Evolutionary conservation across 2,329 filamentous ascomycete genomes (phyloP).

Genomic region (Diplodia seriata): DNA sequence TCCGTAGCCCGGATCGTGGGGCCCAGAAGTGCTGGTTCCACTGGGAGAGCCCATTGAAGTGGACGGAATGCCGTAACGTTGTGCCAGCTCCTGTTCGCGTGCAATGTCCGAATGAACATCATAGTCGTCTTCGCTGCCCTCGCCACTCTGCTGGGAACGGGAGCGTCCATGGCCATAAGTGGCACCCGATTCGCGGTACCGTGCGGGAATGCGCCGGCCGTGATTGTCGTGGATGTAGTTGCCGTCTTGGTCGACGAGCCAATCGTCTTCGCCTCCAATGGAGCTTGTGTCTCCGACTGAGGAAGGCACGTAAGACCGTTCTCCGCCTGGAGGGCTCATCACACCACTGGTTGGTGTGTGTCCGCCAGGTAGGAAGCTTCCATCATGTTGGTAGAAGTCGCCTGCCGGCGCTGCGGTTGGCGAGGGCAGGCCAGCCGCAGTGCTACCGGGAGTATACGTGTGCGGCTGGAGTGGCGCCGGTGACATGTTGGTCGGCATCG

Average conservation of each 20-base stretch:
- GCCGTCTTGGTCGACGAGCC: slow-evolving; percentile 46
- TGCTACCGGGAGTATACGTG: slow-evolving; percentile 26
- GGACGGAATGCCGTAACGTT: slow-evolving; percentile 52
- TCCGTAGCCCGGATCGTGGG: slow-evolving; percentile 22
- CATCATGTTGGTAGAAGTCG: slow-evolving; percentile 50
- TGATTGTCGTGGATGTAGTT: slow-evolving; percentile 46
- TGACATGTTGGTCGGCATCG: slow-evolving; percentile 8
- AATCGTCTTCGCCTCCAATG: slow-evolving; percentile 47
- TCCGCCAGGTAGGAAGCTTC: slow-evolving; percentile 44
- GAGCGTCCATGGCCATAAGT: slow-evolving; percentile 17
- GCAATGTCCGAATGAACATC: slow-evolving; percentile 60
- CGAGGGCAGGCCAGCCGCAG: slow-evolving; percentile 34
- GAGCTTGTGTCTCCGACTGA: slow-evolving; percentile 43
- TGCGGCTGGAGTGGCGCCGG: slow-evolving; percentile 32
- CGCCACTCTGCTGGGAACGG: slow-evolving; percentile 25
- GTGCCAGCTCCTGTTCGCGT: slow-evolving; percentile 56
- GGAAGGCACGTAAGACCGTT: slow-evolving; percentile 47
- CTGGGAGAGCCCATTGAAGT: slow-evolving; percentile 15
- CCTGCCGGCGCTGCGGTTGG: slow-evolving; percentile 37
- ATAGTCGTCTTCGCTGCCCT: slow-evolving; percentile 56
- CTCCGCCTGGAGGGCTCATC: slow-evolving; percentile 32
- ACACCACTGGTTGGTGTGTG: slow-evolving; percentile 26
- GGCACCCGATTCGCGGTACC: slow-evolving; percentile 34
- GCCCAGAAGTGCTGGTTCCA: slow-evolving; percentile 16
- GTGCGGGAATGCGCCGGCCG: slow-evolving; percentile 44